Base-by-base conservation (phyloP, 768 basidiomycete genomes). In the Hericium erinaceus region DNA sequence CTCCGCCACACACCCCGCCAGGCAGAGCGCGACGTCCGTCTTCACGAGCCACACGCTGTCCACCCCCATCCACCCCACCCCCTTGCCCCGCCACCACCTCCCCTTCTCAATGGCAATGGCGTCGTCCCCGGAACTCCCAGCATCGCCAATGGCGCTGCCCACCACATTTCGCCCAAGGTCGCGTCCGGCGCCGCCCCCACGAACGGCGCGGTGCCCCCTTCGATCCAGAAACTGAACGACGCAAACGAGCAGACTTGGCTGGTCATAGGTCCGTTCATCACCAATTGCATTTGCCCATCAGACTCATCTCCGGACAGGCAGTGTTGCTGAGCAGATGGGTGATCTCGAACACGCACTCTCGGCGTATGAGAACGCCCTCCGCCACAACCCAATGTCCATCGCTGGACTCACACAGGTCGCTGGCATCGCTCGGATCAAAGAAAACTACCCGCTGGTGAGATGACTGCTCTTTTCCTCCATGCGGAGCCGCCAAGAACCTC, bases 211-310 rank as follows among this genome's bases (percentile, higher is more conserved):
- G 55, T 72, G 68, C 39, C 70, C 69, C 60, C 80, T 26, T 62
- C 84, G 54, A 82, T 90, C 59, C 82, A 87, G 72, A 90, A 90
- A 61, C 80, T 97, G 55, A 83, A 87, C 20, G 75, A 79, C 39
- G 91, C 93, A 53, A 95, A 97, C 72, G 94, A 95, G 69, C 87
- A 92, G 72, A 95, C 94, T 46, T 97, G 94, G 94, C 82, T 94
- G 61, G 75, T 95, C 65, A 94, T 95, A 70, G 94, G 93, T 91
- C 40, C 57, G 80, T 48, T 33, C 24, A 53, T 51, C 59, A 58
- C 46, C 58, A 53, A 38, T 39, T 39, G 15, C 52, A 24, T 41
- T 52, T 49, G 58, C 60, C 60, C 59, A 48, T 64, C 48, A 50
- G 49, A 57, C 60, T 61, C 59, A 48, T 64, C 63, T 65, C 72